phyloP scores from a whole-genome alignment of 2,329 filamentous ascomycete species.

The Sclerotinia sclerotiorum region DNA sequence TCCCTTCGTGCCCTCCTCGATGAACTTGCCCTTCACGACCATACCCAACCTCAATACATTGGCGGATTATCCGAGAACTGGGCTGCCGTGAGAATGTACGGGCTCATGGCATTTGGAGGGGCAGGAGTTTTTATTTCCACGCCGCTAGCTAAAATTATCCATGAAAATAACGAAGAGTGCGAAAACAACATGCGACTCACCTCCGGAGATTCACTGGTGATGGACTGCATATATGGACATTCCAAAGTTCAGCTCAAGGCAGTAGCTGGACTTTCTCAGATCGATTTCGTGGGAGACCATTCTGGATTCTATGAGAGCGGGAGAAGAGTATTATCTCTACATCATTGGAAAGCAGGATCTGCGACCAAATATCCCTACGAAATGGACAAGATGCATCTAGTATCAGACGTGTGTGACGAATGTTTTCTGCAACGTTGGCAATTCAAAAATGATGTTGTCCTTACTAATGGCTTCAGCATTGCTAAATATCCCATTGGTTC shows the following conservation, averaged over 20 bases:
- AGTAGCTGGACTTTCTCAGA: conserved; percentile 36
- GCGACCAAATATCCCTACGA: conserved; percentile 36
- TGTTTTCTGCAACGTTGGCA: conserved; percentile 49
- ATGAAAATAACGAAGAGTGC: conserved; percentile 35
- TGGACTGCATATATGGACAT: conserved; percentile 38
- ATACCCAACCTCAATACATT: conserved; percentile 35
- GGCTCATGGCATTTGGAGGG: conserved; percentile 40
- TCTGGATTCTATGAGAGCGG: conserved; percentile 40
- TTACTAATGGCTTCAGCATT: conserved; percentile 50
- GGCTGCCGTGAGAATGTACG: conserved; percentile 40
- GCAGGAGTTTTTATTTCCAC: conserved; percentile 37
- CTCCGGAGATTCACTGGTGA: conserved; percentile 38
- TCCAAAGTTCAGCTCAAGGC: conserved; percentile 35
- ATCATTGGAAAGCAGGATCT: conserved; percentile 40
- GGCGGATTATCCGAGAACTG: conserved; percentile 39
- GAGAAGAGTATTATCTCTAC: conserved; percentile 35
- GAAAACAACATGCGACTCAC: conserved; percentile 35
- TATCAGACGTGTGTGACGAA: conserved; percentile 41
- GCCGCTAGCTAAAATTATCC: conserved; percentile 34
- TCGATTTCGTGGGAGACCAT: conserved; percentile 39
- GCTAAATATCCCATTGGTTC: conserved; percentile 40
- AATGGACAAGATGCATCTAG: conserved; percentile 39
- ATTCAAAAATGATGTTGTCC: conserved; percentile 45
- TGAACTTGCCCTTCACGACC: conserved; percentile 41
- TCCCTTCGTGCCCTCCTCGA: conserved; percentile 34